These are phyloP conservation scores for Selenicereus undatus DNA, from an alignment of 148 eudicot genomes.

Conservation along the genomic window DNA sequence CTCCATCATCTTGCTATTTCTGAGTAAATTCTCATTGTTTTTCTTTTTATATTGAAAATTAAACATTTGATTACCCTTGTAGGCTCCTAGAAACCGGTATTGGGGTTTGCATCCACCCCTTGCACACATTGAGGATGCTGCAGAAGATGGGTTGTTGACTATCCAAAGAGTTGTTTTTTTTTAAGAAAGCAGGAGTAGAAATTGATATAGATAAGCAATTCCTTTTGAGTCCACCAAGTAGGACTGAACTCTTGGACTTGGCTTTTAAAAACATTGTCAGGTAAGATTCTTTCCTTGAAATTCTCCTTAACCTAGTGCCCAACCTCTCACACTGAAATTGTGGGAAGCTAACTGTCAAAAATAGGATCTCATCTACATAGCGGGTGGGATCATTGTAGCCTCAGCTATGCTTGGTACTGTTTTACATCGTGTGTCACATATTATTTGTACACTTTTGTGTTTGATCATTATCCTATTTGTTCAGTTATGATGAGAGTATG, in stretches of 20 bases:
- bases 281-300: slow-evolving; percentile 26
- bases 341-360: background rate
- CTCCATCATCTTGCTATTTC: background rate
- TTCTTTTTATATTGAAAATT: background rate
- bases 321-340: background rate
- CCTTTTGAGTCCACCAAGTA: slow-evolving; percentile 69
- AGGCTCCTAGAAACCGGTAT: slow-evolving; percentile 92
- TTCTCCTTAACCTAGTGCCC: background rate
- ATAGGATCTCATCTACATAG: background rate
- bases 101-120: slow-evolving; percentile 99
- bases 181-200: slow-evolving; percentile 94
- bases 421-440: too few relatives aligned
- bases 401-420: too few relatives aligned
- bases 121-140: slow-evolving; percentile 69
- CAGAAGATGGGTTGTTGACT: slow-evolving; percentile 81
- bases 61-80: slow-evolving; percentile 15
- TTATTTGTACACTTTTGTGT: too few relatives aligned
- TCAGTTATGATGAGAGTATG: too few relatives aligned
- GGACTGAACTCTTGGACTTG: slow-evolving; percentile 73
- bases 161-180: slow-evolving; percentile 82
- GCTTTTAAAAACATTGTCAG: slow-evolving; percentile 77
- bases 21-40: background rate
- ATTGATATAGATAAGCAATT: slow-evolving; percentile 61
- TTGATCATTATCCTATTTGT: too few relatives aligned
- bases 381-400: too few relatives aligned